Conservation (phyloP, 345 rosid genomes). For the Jatropha curcas region DNA sequence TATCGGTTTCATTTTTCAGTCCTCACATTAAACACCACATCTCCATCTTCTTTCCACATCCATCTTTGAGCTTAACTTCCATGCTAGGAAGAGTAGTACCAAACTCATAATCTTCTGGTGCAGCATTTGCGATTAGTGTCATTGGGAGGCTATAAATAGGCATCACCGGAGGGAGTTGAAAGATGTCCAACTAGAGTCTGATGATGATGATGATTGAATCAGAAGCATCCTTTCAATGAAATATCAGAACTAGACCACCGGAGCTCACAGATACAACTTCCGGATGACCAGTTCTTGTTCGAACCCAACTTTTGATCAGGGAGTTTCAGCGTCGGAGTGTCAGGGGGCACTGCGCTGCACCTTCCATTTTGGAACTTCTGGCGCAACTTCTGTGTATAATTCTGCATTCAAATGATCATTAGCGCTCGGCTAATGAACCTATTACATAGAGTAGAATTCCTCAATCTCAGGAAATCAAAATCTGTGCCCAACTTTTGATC, state of each 20-base stretch:
- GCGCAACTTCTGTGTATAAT: constrained; percentile 47
- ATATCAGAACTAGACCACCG: constrained; percentile 52
- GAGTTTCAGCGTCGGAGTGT: constrained; percentile 40
- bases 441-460: constrained; percentile 66
- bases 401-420: constrained; percentile 69
- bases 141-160: constrained; percentile 45
- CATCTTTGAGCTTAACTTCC: constrained; percentile 52
- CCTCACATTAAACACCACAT: constrained; percentile 30
- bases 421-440: constrained; percentile 73
- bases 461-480: constrained; percentile 56
- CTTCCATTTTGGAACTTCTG: constrained; percentile 61
- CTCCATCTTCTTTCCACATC: constrained; percentile 47
- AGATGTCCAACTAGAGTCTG: constrained; percentile 74
- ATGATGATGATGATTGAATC: constrained; percentile 53
- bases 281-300: constrained; percentile 47
- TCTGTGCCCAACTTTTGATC: constrained; percentile 76
- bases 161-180: constrained; percentile 68
- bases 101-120: constrained; percentile 51
- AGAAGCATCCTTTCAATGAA: constrained; percentile 61
- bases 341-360: constrained; percentile 48
- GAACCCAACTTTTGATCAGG: constrained; percentile 50
- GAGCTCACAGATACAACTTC: constrained; percentile 76
- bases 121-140: constrained; percentile 47
- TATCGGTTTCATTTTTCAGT: constrained; percentile 34
- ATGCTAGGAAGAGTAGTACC: constrained; percentile 61